Evolutionary conservation across 192 early-diverging fungal genomes (phyloP), one percentile per base, ranked within the genome.

Genomic region (Entomortierella beljakovae): DNA sequence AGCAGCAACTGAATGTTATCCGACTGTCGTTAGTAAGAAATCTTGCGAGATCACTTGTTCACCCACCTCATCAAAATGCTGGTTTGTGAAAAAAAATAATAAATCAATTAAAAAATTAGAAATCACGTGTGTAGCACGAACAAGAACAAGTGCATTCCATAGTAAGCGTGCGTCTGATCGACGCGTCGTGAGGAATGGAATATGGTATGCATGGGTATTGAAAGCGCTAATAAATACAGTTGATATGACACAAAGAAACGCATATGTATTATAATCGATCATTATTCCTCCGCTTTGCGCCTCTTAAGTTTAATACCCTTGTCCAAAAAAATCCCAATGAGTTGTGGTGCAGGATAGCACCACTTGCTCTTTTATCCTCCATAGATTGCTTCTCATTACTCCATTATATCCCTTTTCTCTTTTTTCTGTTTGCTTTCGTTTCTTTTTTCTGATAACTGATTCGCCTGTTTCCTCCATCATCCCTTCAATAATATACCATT

Each of bases 11-110:
- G 48, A 40, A 68, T 49, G 40, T 60, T 46, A 13, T 79, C 3
- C 75, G 75, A 0, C 38, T 79, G n/a, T 70, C 75, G 11, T 34
- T 79, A 33, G 68, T 63, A 5, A 64, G 67, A 13, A 79, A 79
- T 49, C 61, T 79, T 20, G 67, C 75, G 3, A 61, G 75, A 25
- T 68, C 75, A 0, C 42, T 79, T 40, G 75, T 70, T 4, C 75
- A 79, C 40, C 54, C 46, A 50, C 56, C 70, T 23, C 37, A 15
- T 37, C 34, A 6, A 40, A 40, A 40, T 13, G 13, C 13, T 6
- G 37, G 37, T 40, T 40, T 40, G 20, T 59, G 16, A 15, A 61
- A 61, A 49, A 8, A 4, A 48, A 32, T 11, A 46, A 61, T 50
- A 29, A 46, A 13, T n/a, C 9, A 20, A 35, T 6, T 59, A 16